Evolutionary conservation across 805 yeast genomes (phyloP), one percentile per base, ranked within the genome.

Genomic region (Trichomonascus vanleenenianus): DNA sequence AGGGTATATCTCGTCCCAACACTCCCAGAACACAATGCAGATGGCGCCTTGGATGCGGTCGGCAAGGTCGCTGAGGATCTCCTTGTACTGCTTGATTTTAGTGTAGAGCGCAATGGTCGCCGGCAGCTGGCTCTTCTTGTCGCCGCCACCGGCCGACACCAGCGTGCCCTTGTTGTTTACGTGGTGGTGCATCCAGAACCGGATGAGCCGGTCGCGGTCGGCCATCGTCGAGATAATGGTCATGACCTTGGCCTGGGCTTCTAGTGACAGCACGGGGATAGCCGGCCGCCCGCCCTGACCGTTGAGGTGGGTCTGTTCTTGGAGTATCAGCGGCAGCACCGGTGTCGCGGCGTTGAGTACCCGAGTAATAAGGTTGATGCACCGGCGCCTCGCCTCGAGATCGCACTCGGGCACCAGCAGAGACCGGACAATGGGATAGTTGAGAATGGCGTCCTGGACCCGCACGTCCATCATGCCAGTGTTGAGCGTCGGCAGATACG

Each of bases 21-120:
- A 47, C 35, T 61, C 62, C 65, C 65, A 61, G 43, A 61, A 61
- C 20, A 62, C 65, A 42, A 48, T 50, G 50, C 60, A 54, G 25
- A 55, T 50, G 18, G 59, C 61, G 22, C 63, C 61, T 43, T 59
- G 62, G 37, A 55, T 46, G 2, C 62, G 46, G 42, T 56, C 59
- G 10, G 55, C 54, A 12, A 58, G 49, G 43, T 58, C 62, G 19
- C 48, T 43, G 36, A 58, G 49, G 15, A 55, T 49, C 41, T 58
- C 60, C 39, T 50, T 47, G 43, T 49, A 46, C 10, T 47, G 47
- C 43, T 55, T 53, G 44, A 54, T 48, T 34, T 50, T 47, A 8
- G 53, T 27, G 43, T 51, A 53, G 12, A 54, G 47, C 12, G 49
- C 50, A 30, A 52, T 41, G 14, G 56, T 48, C n/a, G 49, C 44